Percentiles rank a stretch among this genome's conserved stretches.
phyloP scores from a whole-genome alignment of 495 filamentous ascomycete species.

The Penicillium lagena region DNA sequence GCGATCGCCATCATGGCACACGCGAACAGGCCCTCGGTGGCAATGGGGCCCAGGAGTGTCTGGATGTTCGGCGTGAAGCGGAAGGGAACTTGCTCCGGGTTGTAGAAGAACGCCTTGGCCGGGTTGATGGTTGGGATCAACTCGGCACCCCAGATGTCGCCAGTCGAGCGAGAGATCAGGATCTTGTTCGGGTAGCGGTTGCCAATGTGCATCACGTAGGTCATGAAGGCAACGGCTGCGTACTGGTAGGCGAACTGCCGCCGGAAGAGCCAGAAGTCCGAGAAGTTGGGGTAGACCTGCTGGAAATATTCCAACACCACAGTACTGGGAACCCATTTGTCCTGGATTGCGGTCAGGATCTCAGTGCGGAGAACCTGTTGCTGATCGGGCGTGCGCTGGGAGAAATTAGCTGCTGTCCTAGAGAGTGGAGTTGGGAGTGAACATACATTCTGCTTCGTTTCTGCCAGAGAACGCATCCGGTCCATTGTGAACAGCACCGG shows the following conservation, averaged over 20 bases:
- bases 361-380: conserved; percentile 68
- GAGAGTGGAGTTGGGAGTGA: too few species aligned
- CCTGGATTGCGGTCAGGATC: conserved; percentile 84
- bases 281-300: conserved; percentile 76
- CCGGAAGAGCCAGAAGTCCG: conserved; percentile 97
- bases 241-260: conserved; percentile 94
- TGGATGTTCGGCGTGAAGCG: conserved; percentile 95
- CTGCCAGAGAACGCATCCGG: conserved; percentile 70
- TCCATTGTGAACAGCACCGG: conserved; percentile 93
- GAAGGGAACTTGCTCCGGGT: conserved; percentile 92
- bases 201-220: conserved; percentile 93
- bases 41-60: conserved; percentile 88
- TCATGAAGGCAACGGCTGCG: conserved; percentile 97
- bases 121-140: conserved; percentile 78
- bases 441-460: conserved; percentile 57
- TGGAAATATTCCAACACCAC: conserved; percentile 87
- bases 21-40: conserved; percentile 90
- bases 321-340: conserved; percentile 77
- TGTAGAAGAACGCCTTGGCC: conserved; percentile 81
- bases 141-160: conserved; percentile 95
- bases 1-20: conserved; percentile 92
- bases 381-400: conserved; percentile 58
- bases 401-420: conserved; percentile 11
- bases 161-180: conserved; percentile 78
- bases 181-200: conserved; percentile 93